Conservation (phyloP, 257 asterid genomes). For the Schizonepeta tenuifolia region DNA sequence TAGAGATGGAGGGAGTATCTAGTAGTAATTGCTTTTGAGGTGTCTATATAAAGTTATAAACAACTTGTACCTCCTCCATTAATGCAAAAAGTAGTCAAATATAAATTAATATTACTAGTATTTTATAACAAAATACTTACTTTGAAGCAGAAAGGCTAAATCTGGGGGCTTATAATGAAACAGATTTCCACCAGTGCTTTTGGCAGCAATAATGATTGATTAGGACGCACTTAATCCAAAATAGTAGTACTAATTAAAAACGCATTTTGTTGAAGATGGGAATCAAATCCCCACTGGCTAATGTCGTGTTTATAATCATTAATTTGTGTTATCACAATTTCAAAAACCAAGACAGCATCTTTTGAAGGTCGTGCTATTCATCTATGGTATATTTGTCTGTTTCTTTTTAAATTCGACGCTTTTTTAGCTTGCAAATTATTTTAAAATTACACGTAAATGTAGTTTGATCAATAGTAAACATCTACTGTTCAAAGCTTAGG, state of each 20-base stretch:
- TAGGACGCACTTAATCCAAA: conserved; percentile 21
- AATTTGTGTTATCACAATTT: conserved; percentile 12
- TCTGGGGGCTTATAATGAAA: not conserved
- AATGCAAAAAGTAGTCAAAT: conserved; percentile 23
- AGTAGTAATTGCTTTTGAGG: not conserved
- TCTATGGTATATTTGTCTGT: not conserved
- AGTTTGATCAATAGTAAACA: no score
- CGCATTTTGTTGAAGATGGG: conserved; percentile 2
- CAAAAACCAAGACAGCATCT: not conserved
- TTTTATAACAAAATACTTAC: not conserved
- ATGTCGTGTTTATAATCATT: conserved; percentile 19
- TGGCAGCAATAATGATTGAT: conserved; percentile 22
- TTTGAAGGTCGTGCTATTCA: not conserved
- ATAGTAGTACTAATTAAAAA: conserved; percentile 18
- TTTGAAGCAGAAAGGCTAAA: not conserved
- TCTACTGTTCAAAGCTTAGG: no score
- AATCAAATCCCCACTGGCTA: conserved; percentile 23
- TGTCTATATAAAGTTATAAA: not conserved
- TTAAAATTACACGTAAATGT: no score
- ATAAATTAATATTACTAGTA: not conserved
- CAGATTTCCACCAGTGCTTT: conserved; percentile 36
- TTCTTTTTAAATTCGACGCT: not conserved
- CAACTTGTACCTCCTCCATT: not conserved
- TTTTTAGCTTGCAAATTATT: no score
- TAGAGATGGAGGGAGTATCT: no score